Percentiles rank a stretch among this genome's conserved stretches.
These are phyloP conservation scores for Nicotiana sylvestris DNA, from an alignment of 257 asterid genomes.

Conservation along the genomic window DNA sequence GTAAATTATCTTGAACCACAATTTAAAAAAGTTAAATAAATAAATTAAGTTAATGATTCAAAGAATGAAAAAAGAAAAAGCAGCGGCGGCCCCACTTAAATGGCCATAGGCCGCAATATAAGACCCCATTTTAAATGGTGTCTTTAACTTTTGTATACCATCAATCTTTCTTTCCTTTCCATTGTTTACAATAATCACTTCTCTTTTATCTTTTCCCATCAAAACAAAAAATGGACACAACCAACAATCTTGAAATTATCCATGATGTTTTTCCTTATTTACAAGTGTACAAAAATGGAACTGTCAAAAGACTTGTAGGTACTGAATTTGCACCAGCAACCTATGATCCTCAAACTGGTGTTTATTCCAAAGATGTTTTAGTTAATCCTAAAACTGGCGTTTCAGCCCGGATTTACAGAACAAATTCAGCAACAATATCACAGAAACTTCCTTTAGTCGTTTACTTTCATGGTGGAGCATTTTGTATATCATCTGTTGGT, in stretches of 20 bases:
- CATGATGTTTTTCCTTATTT: constrained; percentile 58
- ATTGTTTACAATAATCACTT: not conserved
- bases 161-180: not conserved
- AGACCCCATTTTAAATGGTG: not conserved
- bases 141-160: not conserved
- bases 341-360: constrained; percentile 41
- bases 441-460: constrained; percentile 53
- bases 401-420: constrained; percentile 57
- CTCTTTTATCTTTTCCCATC: not conserved
- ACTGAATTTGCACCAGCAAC: constrained; percentile 39
- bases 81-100: not conserved
- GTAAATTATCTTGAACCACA: too few relatives aligned
- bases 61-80: not conserved
- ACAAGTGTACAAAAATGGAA: constrained; percentile 49
- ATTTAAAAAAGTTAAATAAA: too few relatives aligned
- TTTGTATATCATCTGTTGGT: constrained; percentile 42
- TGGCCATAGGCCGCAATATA: not conserved
- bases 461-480: constrained; percentile 84
- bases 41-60: too few relatives aligned
- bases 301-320: constrained; percentile 46
- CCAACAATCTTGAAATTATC: constrained; percentile 22
- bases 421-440: constrained; percentile 7
- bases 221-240: constrained; percentile 27
- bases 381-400: constrained; percentile 33
- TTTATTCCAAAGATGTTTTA: constrained; percentile 48